Base-by-base conservation (phyloP, 352 stramenopile genomes). In the Phytophthora melonis region DNA sequence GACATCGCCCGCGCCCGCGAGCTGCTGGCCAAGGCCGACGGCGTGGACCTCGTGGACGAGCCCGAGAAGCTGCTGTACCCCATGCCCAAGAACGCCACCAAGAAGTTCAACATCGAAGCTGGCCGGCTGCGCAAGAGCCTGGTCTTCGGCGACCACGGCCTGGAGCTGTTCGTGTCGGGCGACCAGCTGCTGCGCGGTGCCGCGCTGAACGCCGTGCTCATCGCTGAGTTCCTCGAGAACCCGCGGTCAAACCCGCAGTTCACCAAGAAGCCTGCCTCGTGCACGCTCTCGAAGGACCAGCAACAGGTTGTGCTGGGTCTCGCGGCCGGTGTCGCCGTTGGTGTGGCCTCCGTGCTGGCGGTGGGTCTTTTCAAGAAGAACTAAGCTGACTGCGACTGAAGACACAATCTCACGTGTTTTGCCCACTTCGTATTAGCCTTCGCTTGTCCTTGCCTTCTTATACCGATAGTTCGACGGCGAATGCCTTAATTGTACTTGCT, bases 81-180 rank as follows among this genome's bases (percentile, higher is more conserved):
- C 25, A 99, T 99, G 97, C 97, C 97, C 16, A 89, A 99, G 50
- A 99, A 96, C 58, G 97, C 97, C 4, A 99, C 97, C 25, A 97
- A 97, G 76, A 95, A 98, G 78, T 99, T 97, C 77, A 98, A 99
- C 89, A 93, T 99, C n/a, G 96, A 99, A 88, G 97, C 98, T 16
- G 97, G 97, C 27, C 89, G 98, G 27, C 58, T 99, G 55, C 93
- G 98, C 55, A 87, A 98, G 70, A 98, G 91, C 67, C 75, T 98
- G 49, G 93, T 98, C 36, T 99, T 99, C 83, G 97, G 96, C 27
- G 91, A 99, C 58, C 82, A 98, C 74, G 98, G 97, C 36, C 86
- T 99, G 18, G 98, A 99, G 84, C 91, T 99, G 63, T 99, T 99
- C 74, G 97, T 99, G 25, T 98, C 84, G 56, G 98, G 98, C 53